These are phyloP conservation scores for Xylaria multiplex DNA, from an alignment of 2,329 filamentous ascomycete genomes.

Conservation along the genomic window DNA sequence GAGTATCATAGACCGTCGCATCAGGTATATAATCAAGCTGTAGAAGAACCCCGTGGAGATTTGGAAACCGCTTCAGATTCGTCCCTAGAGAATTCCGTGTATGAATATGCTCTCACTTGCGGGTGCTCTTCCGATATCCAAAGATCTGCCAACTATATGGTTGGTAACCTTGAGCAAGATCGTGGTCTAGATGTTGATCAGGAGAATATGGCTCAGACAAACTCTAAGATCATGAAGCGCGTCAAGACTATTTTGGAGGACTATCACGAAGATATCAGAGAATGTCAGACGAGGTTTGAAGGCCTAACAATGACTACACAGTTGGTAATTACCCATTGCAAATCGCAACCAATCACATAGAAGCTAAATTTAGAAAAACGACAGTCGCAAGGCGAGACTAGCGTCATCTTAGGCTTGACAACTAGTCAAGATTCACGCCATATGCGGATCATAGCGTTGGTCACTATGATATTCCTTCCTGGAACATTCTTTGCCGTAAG, in stretches of 20 bases:
- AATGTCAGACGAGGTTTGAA: conserved; percentile 48
- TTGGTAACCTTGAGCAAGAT: neutral
- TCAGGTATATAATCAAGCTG: neutral
- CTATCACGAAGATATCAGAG: conserved; percentile 48
- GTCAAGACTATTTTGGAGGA: conserved; percentile 42
- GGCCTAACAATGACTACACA: conserved; percentile 50
- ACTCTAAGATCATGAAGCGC: neutral
- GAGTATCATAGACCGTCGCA: neutral
- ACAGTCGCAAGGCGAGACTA: conserved; percentile 39
- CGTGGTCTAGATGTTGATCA: neutral
- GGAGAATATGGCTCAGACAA: neutral
- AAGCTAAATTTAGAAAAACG: neutral
- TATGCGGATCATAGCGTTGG: conserved; percentile 43
- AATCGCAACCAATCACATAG: conserved; percentile 34
- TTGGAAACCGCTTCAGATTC: too few relatives aligned
- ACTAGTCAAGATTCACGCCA: conserved; percentile 40
- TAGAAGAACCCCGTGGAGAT: neutral
- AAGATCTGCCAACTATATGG: neutral
- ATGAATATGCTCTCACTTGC: too few relatives aligned
- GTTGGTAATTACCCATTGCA: conserved; percentile 39
- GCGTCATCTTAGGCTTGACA: neutral
- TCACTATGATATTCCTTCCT: conserved; percentile 38
- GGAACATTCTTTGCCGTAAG: conserved; percentile 37
- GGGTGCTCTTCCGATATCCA: neutral
- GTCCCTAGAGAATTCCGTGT: too few relatives aligned